phyloP scores from a whole-genome alignment of 345 rosid species.

The Rhodamnia argentea region DNA sequence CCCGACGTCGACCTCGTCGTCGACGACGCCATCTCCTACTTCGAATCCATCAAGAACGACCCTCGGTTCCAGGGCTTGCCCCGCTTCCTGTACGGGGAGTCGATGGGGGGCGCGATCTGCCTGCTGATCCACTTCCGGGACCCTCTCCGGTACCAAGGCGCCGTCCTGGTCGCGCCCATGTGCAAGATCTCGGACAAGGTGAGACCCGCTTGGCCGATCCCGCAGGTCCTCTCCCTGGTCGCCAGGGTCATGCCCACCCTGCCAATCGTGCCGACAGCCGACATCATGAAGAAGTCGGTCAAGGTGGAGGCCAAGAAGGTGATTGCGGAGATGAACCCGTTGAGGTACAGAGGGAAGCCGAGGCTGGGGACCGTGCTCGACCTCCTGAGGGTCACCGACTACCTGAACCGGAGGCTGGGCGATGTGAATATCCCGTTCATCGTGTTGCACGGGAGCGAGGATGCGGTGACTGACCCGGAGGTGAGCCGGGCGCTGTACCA shows the following conservation, averaged over 20 bases:
- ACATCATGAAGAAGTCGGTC: conserved; percentile 44
- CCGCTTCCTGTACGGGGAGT: conserved; percentile 64
- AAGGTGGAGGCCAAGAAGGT: conserved; percentile 54
- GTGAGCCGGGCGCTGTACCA: conserved; percentile 51
- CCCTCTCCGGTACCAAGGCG: conserved; percentile 49
- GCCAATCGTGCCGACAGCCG: conserved; percentile 66
- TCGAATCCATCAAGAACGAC: conserved; percentile 29
- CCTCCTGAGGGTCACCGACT: conserved; percentile 60
- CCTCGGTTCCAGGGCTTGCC: conserved; percentile 31
- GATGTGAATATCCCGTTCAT: conserved; percentile 57
- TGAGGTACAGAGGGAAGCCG: conserved; percentile 66
- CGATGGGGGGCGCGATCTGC: conserved; percentile 78
- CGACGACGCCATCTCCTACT: conserved; percentile 43
- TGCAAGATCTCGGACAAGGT: conserved; percentile 69
- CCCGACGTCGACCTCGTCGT: conserved; percentile 65
- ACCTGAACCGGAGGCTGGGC: conserved; percentile 26
- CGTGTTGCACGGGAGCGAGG: conserved; percentile 64
- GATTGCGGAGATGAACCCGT: conserved; percentile 48
- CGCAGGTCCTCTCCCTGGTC: conserved; percentile 36
- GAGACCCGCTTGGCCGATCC: conserved; percentile 74
- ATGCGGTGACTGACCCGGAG: conserved; percentile 69
- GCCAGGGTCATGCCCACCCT: conserved; percentile 62
- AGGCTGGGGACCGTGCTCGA: conserved; percentile 72
- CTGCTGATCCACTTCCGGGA: conserved; percentile 50
- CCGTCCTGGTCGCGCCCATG: conserved; percentile 76